Percentiles rank a stretch among this genome's conserved stretches.
Conservation (phyloP, 108 stramenopile genomes). For the Stephanodiscus minutulus region DNA sequence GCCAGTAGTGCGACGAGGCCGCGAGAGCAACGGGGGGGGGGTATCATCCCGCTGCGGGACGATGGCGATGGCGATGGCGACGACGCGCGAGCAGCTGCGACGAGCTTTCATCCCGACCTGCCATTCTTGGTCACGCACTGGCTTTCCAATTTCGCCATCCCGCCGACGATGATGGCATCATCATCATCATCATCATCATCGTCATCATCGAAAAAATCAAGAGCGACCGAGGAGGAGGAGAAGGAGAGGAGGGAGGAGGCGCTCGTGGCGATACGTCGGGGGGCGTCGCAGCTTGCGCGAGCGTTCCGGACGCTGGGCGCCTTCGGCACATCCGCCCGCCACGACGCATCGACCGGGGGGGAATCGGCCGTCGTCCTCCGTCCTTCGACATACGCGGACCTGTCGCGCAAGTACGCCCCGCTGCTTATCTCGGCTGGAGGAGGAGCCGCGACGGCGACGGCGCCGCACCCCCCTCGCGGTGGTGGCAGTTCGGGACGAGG, state of each 20-base stretch:
- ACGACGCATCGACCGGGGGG: conserved; percentile 23
- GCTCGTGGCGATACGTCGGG: conserved; percentile 50
- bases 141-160: conserved; percentile 57
- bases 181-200: background rate
- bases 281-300: conserved; percentile 66
- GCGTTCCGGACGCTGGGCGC: conserved; percentile 76
- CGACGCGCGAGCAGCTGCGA: conserved; percentile 7
- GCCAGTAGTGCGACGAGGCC: too few relatives aligned
- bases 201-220: too few relatives aligned
- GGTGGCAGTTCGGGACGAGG: too few relatives aligned
- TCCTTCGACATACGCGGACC: conserved; percentile 61
- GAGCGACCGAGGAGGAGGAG: background rate
- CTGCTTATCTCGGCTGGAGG: background rate
- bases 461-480: too few relatives aligned
- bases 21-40: background rate
- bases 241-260: conserved; percentile 41
- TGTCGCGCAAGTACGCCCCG: conserved; percentile 51
- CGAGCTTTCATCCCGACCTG: conserved; percentile 44
- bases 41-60: background rate
- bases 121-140: conserved; percentile 86
- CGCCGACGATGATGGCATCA: background rate
- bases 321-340: conserved; percentile 53
- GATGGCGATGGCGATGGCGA: background rate
- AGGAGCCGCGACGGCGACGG: too few relatives aligned
- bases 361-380: background rate